These are phyloP conservation scores for Boletus speciosus DNA, from an alignment of 768 basidiomycete genomes.

Conservation along the genomic window DNA sequence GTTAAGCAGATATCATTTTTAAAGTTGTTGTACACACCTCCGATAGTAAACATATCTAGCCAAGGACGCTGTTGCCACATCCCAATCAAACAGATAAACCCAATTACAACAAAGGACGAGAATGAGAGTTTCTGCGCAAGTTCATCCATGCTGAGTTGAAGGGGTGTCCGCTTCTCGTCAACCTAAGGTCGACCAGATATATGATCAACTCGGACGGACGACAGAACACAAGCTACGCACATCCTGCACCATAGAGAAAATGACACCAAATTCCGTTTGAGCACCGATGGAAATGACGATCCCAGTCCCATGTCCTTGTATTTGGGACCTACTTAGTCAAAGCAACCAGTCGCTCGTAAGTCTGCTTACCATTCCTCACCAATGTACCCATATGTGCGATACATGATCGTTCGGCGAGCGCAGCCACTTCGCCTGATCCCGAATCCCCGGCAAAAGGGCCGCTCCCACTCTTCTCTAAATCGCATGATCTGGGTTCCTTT, in stretches of 20 bases:
- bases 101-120: constrained; percentile 91
- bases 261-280: constrained; percentile 91
- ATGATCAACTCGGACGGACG: neutral
- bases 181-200: constrained; percentile 32
- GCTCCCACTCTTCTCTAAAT: constrained; percentile 32
- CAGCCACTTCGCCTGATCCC: constrained; percentile 39
- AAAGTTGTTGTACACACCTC: constrained; percentile 54
- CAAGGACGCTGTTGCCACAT: constrained; percentile 81
- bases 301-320: constrained; percentile 72
- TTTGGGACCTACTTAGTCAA: constrained; percentile 1
- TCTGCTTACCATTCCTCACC: constrained; percentile 72
- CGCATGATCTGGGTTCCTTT: constrained; percentile 61
- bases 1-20: constrained; percentile 1
- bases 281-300: constrained; percentile 83
- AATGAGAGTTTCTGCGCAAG: constrained; percentile 89
- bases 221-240: constrained; percentile 38
- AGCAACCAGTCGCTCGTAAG: neutral
- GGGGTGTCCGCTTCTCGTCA: constrained; percentile 88
- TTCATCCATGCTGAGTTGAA: constrained; percentile 95
- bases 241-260: constrained; percentile 98
- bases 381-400: constrained; percentile 96
- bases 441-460: constrained; percentile 23
- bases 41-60: constrained; percentile 99
- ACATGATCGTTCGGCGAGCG: constrained; percentile 81
- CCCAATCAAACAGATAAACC: constrained; percentile 88